Base-by-base conservation (phyloP, 306 rosid species). In the Cajanus cajan region DNA sequence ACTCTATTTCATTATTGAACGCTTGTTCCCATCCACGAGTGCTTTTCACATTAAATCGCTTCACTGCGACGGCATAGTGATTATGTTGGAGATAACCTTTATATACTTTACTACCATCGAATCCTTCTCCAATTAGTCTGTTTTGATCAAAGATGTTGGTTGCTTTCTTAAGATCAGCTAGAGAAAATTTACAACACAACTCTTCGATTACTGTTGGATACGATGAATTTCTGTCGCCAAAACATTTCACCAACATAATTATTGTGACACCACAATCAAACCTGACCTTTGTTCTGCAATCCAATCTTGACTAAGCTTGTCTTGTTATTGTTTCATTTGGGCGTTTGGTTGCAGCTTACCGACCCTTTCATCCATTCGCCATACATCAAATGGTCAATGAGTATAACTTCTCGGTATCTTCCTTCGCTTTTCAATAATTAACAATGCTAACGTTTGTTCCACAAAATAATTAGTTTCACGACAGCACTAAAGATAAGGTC, bases 1-100 rank as follows among this genome's bases (percentile, higher is more conserved):
- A 12, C 79, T 61, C 70, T 0, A 74, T 74, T 61, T 61, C 71
- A 2, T 43, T 61, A 14, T 14, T 61, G 39, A 28, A 75, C 64
- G 1, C 52, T 14, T 43, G 3, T 15, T 5, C 3, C 0, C 12
- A 10, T 40, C 1, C 54, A n/a, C n/a, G n/a, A n/a, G n/a, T n/a
- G n/a, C n/a, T n/a, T n/a, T n/a, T n/a, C n/a, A 2, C 57, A 18
- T 50, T 16, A 50, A 16, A 50, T 18, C 59, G 15, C 16, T 57
- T 57, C 4, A 57, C 0, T 10, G 36, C n/a, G 16, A 57, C 64
- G 10, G 36, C 1, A 24, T 11, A 33, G 0, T 0, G 16, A 2
- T 24, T 5, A 19, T 5, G 36, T 12, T 24, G 8, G 7, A 77
- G 43, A 71, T 4, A 61, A 0, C 64, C 81, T 37, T 22, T 66